These are phyloP conservation scores for Pseudocercospora vitis DNA, from an alignment of 2,329 filamentous ascomycete species.

Conservation along the genomic window DNA sequence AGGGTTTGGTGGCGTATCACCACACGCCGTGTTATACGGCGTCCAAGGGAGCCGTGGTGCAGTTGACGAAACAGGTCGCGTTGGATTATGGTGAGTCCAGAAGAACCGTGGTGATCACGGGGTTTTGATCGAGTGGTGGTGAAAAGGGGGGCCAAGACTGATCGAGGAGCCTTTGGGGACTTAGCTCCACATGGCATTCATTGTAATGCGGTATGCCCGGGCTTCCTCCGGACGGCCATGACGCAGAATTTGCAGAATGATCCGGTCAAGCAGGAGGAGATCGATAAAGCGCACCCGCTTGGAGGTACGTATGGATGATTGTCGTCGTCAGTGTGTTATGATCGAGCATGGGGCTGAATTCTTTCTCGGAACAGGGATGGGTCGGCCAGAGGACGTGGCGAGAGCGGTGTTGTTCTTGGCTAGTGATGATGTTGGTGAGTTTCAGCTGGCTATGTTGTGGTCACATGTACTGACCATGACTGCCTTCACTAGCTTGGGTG, in stretches of 20 bases:
- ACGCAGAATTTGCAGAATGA: conserved; percentile 42
- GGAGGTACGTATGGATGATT: conserved; percentile 29
- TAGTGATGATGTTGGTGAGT: conserved; percentile 41
- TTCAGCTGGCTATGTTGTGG: too few species aligned
- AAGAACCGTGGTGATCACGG: too few species aligned
- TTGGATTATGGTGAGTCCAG: conserved; percentile 15
- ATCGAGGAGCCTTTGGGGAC: conserved; percentile 38
- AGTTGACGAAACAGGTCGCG: conserved; percentile 49
- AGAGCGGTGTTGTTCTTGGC: conserved; percentile 47
- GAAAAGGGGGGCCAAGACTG: not conserved
- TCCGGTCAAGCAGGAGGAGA: conserved; percentile 27
- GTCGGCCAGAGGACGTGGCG: conserved; percentile 42
- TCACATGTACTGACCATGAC: not conserved
- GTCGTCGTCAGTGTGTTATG: too few species aligned
- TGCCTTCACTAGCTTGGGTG: conserved; percentile 8
- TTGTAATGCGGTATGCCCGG: conserved; percentile 46
- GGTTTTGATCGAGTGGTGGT: too few species aligned
- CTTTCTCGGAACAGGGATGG: conserved; percentile 24
- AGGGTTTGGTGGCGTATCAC: conserved; percentile 37
- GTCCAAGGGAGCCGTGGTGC: conserved; percentile 49
- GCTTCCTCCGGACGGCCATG: conserved; percentile 41
- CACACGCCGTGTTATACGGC: conserved; percentile 46
- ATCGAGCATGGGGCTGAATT: not conserved
- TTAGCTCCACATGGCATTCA: conserved; percentile 45
- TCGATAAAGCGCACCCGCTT: conserved; percentile 38